Base-by-base conservation (phyloP, 2,329 filamentous ascomycete species). In the Hymenotorrendiella dingleyae region DNA sequence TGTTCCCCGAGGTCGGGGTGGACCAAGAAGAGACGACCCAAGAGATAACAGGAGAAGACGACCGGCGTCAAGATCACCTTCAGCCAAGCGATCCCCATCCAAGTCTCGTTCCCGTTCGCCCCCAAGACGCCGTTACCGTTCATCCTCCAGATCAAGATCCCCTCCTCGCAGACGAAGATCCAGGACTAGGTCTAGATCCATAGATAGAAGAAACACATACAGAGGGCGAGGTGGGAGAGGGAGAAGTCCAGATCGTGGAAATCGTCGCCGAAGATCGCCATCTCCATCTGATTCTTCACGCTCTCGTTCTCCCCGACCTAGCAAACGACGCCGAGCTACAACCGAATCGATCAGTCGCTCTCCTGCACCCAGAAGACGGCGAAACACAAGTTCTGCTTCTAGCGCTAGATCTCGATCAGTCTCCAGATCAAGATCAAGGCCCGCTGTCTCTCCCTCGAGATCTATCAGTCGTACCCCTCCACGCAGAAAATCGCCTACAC, bases 381-480 rank as follows among this genome's bases (percentile, higher is more conserved):
- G 53, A 36, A 47, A 52, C 19, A 51, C 46, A 24, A 37, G 27
- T 20, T 33, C 38, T 14, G 30, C 27, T 11, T 56, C 54, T 22
- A 32, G 35, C 26, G 37, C 43, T 10, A 36, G 27, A 16, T 54
- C 54, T 21, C 53, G 43, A 27, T 59, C 59, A n/a, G 56, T 45
- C 39, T 62, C 60, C 6, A 59, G 56, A 39, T 61, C 60, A 38
- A 52, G 45, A 48, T 60, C 54, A 6, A 59, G 54, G 41, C 61
- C 61, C 46, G 57, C 54, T 36, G 46, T 40, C 39, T 61, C 53
- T 37, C 14, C 23, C 17, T 43, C 55, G n/a, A 43, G 38, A 33
- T 46, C 43, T 19, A n/a, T 20, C 34, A 61, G 52, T 29, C 54
- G 48, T n/a, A 54, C 44, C 21, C 50, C 52, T 36, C 36, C 47